Evolutionary conservation across 495 filamentous ascomycete genomes (phyloP).

Genomic region (Tetracladium setigerum): DNA sequence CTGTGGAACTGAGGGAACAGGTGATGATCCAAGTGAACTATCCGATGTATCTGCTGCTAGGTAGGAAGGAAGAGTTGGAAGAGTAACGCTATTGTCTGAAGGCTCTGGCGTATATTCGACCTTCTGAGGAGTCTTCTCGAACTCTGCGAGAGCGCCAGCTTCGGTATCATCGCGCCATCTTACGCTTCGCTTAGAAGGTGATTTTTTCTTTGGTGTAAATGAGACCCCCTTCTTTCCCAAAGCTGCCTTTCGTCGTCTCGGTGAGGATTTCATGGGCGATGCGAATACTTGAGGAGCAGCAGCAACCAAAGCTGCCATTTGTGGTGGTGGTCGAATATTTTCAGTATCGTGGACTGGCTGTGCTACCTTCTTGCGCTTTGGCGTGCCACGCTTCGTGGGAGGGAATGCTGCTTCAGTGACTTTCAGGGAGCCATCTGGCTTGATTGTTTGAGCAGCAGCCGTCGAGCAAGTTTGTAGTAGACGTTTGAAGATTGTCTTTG

Average conservation of each 20-base stretch:
- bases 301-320: conserved; percentile 27
- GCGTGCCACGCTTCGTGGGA: conserved; percentile 60
- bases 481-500: conserved; percentile 68
- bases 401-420: conserved; percentile 43
- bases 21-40: conserved; percentile 47
- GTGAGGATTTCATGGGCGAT: conserved; percentile 63
- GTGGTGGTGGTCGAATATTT: conserved; percentile 26
- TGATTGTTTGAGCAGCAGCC: conserved; percentile 73
- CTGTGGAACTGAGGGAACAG: conserved; percentile 39
- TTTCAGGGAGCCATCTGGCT: conserved; percentile 73
- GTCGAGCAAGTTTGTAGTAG: conserved; percentile 69
- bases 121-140: conserved; percentile 77
- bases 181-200: conserved; percentile 66
- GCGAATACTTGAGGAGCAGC: conserved; percentile 29
- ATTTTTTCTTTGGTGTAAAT: conserved; percentile 80
- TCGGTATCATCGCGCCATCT: conserved; percentile 93
- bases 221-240: conserved; percentile 68
- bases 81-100: conserved; percentile 36
- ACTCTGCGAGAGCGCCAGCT: conserved; percentile 73
- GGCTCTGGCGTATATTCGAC: conserved; percentile 40
- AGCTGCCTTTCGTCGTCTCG: conserved; percentile 64
- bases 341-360: conserved; percentile 22
- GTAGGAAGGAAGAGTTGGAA: conserved; percentile 31
- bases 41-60: conserved; percentile 29
- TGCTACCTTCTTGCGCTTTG: conserved; percentile 61